These are phyloP conservation scores for Phytopythium vexans DNA, from an alignment of 352 stramenopile genomes.

Conservation along the genomic window DNA sequence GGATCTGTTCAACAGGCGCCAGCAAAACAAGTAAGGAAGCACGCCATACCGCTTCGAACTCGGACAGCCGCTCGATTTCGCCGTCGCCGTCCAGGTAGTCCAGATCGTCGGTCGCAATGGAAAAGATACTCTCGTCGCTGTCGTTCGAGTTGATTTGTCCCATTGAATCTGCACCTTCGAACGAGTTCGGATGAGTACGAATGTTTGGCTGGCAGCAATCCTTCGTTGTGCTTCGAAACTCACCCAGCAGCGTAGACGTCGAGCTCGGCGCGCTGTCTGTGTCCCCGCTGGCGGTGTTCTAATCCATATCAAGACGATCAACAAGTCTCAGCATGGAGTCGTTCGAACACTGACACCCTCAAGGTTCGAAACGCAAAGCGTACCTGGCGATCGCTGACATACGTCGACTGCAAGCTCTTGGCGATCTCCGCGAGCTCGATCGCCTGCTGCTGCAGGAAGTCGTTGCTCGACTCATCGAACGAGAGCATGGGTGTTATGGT, in stretches of 20 bases:
- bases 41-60: slow-evolving; percentile 62
- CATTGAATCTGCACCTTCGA: slow-evolving; percentile 7
- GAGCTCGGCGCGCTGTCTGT: slow-evolving; percentile 28
- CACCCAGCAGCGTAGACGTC: slow-evolving; percentile 21
- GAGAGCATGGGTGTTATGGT: neutral
- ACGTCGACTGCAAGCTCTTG: slow-evolving; percentile 56
- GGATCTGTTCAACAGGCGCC: too few species aligned
- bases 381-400: slow-evolving; percentile 20
- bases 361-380: neutral
- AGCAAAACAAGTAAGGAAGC: neutral
- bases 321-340: neutral
- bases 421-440: slow-evolving; percentile 66
- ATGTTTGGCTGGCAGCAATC: neutral
- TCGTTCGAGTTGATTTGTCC: slow-evolving; percentile 48
- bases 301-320: neutral
- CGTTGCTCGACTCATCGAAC: slow-evolving; percentile 17
- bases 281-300: neutral
- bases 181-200: too few species aligned
- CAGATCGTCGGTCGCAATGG: slow-evolving; percentile 45
- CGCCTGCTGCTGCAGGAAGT: slow-evolving; percentile 53
- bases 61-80: slow-evolving; percentile 62
- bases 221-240: neutral
- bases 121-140: slow-evolving; percentile 46
- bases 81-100: slow-evolving; percentile 38
- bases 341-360: too few species aligned